Evolutionary conservation across 2,329 filamentous ascomycete genomes (phyloP).

Genomic region (Ophiocordyceps camponoti-leonardi): DNA sequence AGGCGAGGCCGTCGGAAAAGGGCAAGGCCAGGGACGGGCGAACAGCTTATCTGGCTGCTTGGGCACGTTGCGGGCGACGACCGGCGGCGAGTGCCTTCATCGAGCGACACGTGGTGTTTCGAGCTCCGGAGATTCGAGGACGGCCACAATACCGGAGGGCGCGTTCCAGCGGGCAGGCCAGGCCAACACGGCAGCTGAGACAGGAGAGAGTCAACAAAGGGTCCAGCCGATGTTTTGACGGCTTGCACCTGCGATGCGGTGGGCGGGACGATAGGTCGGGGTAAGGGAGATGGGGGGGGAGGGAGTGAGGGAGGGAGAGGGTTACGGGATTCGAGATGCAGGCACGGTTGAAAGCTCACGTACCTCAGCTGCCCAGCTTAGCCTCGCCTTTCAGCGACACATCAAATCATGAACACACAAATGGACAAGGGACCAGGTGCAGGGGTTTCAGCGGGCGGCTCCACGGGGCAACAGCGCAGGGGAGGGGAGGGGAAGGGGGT

Average conservation of each 20-base stretch:
- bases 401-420: neutral
- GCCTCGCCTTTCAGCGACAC: neutral
- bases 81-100: neutral
- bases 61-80: neutral
- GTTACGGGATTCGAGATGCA: neutral
- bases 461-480: neutral
- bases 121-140: neutral
- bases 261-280: neutral
- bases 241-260: neutral
- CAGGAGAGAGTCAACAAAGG: slow-evolving; percentile 1
- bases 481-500: neutral
- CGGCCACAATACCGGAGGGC: neutral
- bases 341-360: neutral
- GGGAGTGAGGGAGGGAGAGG: too few relatives aligned
- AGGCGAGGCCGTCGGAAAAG: neutral
- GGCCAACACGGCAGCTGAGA: neutral
- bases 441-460: neutral
- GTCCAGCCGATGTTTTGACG: neutral
- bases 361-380: neutral
- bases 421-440: neutral
- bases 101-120: neutral
- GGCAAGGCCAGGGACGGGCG: neutral
- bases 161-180: slow-evolving; percentile 2
- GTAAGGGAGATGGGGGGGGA: neutral
- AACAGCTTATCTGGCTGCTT: neutral